These are phyloP conservation scores for Groenewaldozyma auringiensis DNA, from an alignment of 1,139 yeast genomes.

Conservation along the genomic window DNA sequence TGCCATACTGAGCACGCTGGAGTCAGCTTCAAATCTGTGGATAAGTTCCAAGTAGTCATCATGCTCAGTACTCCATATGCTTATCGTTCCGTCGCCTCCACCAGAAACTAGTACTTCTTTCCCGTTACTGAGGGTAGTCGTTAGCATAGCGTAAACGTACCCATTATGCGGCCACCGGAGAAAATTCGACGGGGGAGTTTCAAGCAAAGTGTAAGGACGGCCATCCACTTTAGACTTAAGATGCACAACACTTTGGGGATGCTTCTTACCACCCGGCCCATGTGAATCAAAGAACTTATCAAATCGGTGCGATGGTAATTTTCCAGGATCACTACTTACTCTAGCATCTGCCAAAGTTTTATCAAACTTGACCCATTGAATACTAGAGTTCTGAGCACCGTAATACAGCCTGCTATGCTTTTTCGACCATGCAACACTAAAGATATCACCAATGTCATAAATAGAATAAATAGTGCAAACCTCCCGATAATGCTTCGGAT, in stretches of 20 bases:
- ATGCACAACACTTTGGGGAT: conserved; percentile 26
- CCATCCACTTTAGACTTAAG: not conserved
- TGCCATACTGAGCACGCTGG: conserved; percentile 49
- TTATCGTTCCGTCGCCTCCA: conserved; percentile 85
- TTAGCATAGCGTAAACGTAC: conserved; percentile 66
- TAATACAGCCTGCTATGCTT: conserved; percentile 55
- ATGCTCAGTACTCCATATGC: conserved; percentile 54
- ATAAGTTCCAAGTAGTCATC: conserved; percentile 27
- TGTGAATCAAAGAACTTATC: conserved; percentile 84
- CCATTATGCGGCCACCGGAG: conserved; percentile 87
- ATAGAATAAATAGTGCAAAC: conserved; percentile 70
- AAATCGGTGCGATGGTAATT: conserved; percentile 72
- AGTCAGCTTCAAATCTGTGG: conserved; percentile 62
- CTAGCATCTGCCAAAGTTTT: conserved; percentile 13
- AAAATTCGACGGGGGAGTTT: conserved; percentile 58
- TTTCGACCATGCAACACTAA: conserved; percentile 69
- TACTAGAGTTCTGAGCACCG: conserved; percentile 89
- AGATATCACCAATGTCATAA: conserved; percentile 89
- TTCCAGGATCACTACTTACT: conserved; percentile 32
- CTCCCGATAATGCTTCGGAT: conserved; percentile 15
- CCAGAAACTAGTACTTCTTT: conserved; percentile 50
- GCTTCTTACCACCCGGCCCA: conserved; percentile 65
- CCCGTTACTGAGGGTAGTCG: conserved; percentile 24
- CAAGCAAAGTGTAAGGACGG: conserved; percentile 38
- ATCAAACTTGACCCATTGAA: conserved; percentile 55